Evolutionary conservation across 148 eudicot genomes (phyloP).

Genomic region (Drosera capensis): DNA sequence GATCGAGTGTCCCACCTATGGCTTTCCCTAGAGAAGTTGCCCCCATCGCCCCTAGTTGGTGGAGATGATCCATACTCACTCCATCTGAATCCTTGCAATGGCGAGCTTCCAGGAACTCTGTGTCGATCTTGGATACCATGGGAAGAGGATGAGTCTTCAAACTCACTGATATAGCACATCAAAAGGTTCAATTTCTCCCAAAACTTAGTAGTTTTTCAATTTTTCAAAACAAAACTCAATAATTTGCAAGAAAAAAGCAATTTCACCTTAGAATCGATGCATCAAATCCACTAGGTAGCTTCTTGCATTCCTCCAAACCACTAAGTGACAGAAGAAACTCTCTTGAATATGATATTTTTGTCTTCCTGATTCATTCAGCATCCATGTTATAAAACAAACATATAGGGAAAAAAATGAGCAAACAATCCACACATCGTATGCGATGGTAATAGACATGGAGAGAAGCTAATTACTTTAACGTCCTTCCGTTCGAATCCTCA

Average conservation of each 20-base stretch:
- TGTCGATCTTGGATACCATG: slow-evolving; percentile 28
- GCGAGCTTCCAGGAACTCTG: slow-evolving; percentile 30
- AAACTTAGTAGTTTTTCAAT: not conserved
- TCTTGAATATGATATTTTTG: slow-evolving; percentile 40
- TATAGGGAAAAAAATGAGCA: not conserved
- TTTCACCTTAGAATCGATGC: slow-evolving; percentile 54
- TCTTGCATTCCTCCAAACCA: slow-evolving; percentile 60
- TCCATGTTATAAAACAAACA: not conserved
- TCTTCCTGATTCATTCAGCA: slow-evolving; percentile 25
- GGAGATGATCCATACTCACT: slow-evolving; percentile 61
- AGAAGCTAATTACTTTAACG: not conserved
- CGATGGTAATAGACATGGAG: not conserved
- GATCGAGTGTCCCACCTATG: slow-evolving; percentile 78
- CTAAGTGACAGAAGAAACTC: slow-evolving; percentile 68
- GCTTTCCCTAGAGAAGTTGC: slow-evolving; percentile 33
- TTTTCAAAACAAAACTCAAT: slow-evolving; percentile 1
- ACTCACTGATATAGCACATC: slow-evolving; percentile 32
- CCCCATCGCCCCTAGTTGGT: slow-evolving; percentile 52
- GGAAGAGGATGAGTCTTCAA: slow-evolving; percentile 28
- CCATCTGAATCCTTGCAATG: slow-evolving; percentile 48
- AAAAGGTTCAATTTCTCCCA: slow-evolving; percentile 2
- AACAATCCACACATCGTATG: not conserved
- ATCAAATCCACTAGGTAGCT: slow-evolving; percentile 61
- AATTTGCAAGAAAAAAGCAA: not conserved
- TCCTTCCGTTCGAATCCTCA: not conserved